Evolutionary conservation across 2,329 filamentous ascomycete species (phyloP), one percentile per base, ranked within the genome.

Genomic region (Parastagonospora avenae): DNA sequence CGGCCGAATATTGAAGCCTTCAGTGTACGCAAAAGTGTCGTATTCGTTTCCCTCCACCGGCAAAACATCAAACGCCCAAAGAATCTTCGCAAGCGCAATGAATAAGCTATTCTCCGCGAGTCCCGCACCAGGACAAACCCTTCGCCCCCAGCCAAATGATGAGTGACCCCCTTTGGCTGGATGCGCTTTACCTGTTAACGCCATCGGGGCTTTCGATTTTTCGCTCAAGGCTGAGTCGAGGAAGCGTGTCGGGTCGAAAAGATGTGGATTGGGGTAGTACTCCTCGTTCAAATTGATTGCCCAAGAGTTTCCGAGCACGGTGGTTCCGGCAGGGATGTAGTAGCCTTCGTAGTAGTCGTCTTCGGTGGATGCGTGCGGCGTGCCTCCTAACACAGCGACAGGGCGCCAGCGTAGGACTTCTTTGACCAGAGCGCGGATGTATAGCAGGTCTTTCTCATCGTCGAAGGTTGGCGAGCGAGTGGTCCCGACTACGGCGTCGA

Each of bases 331-430:
- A 2, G 81, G 80, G 19, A 83, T 80, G 11, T 73, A 66, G 55
- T 78, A 81, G 12, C 78, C 79, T 37, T 75, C 72, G 58, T 80
- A 82, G 10, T 68, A 63, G 48, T 83, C 80, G 38, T 82, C 79
- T 27, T 76, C 72, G 1, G 76, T 78, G 0, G 75, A 72, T 0
- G 79, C 78, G 48, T 83, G 80, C 0, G 79, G 80, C 1, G 77
- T 74, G 0, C 76, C 79, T 12, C 70, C 70, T 0, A 79, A 62
- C 0, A 79, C 77, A 2, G 75, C 74, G 27, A 75, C 72, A 11
- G 70, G 70, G 2, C 70, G 64, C 70, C 70, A 73, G 42, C 70
- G 69, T 2, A 73, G 55, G 24, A 67, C 67, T 54, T 72, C 69
- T 37, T 71, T 76, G 42, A 72, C 72, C 1, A 73, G 59, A 19